phyloP scores from a whole-genome alignment of 1,284 basidiomycete species.

The Tylopilus sp. region DNA sequence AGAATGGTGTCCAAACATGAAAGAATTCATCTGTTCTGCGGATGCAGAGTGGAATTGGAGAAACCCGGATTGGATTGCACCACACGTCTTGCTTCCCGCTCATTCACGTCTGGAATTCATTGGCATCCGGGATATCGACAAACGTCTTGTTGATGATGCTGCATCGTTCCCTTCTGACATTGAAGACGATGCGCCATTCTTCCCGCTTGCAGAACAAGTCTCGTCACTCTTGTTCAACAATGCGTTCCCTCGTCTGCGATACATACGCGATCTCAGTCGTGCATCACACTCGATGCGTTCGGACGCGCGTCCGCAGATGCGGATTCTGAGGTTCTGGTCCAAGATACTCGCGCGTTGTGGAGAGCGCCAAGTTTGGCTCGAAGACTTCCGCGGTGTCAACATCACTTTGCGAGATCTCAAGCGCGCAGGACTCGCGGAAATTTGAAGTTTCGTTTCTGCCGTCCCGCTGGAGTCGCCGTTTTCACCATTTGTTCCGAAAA shows the following conservation, averaged over 20 bases:
- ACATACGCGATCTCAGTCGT: conserved; percentile 55
- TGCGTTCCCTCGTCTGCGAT: conserved; percentile 60
- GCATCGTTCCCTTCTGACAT: conserved; percentile 30
- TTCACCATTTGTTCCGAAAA: conserved; percentile 1
- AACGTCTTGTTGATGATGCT: conserved; percentile 47
- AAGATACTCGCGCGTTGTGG: conserved; percentile 34
- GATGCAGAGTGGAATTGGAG: conserved; percentile 79
- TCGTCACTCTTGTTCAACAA: conserved; percentile 51
- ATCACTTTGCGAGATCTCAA: conserved; percentile 32
- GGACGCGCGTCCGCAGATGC: conserved; percentile 24
- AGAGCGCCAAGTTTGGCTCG: conserved; percentile 31
- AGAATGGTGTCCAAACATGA: conserved; percentile 61
- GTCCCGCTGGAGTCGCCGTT: neutral
- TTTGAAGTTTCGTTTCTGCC: conserved; percentile 8
- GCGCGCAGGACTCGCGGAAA: conserved; percentile 27
- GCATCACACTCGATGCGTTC: conserved; percentile 32
- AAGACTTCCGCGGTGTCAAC: conserved; percentile 33
- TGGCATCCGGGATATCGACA: conserved; percentile 67
- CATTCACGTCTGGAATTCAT: conserved; percentile 63
- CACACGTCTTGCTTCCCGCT: conserved; percentile 62
- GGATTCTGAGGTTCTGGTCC: conserved; percentile 34
- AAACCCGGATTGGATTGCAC: conserved; percentile 74
- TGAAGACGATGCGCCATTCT: conserved; percentile 49
- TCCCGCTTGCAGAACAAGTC: conserved; percentile 62
- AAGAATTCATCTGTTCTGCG: conserved; percentile 66